Base-by-base conservation (phyloP, 352 stramenopile genomes). In the Pythium periplocum region DNA sequence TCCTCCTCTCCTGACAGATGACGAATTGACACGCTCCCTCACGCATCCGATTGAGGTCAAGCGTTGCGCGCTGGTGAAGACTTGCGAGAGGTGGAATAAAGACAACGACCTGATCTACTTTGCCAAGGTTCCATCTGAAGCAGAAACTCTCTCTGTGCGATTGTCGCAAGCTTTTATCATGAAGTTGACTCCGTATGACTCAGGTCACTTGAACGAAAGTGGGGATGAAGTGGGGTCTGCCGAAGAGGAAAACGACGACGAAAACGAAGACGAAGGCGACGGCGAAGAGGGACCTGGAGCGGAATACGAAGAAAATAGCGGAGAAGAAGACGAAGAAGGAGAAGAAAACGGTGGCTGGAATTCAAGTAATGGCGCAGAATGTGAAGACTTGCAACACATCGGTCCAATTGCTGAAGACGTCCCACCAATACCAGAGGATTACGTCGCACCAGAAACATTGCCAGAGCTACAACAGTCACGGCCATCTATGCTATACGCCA, bases 51-150 rank as follows among this genome's bases (percentile, higher is more conserved):
- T 75, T 0, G n/a, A 46, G 4, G 37, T 33, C 17, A 75, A 74
- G 40, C 53, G 60, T 2, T 10, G 40, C 1, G 38, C 11, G 2
- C 33, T 76, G 10, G 11, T 59, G 9, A 41, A 61, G 5, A 32
- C 55, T 2, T 40, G 55, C 0, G 46, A 31, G 0, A 4, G 26
- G 1, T 75, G 57, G 57, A 55, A 35, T 5, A 64, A 64, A 1
- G 61, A 73, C 30, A 77, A 75, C 49, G 65, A 64, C 35, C 56
- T 48, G 6, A 65, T 67, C 30, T 62, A 70, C 57, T 77, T 69
- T 36, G 64, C 68, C 4, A 46, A 38, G 4, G 50, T 77, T 9
- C 68, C 65, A 2, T 9, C 44, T 1, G 53, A 72, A 7, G 54
- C 61, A 2, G 61, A 57, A 17, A 43, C 75, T 12, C 43, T 75